These are phyloP conservation scores for Sporodiniella umbellata DNA, from an alignment of 371 early-diverging fungal species.

Conservation along the genomic window DNA sequence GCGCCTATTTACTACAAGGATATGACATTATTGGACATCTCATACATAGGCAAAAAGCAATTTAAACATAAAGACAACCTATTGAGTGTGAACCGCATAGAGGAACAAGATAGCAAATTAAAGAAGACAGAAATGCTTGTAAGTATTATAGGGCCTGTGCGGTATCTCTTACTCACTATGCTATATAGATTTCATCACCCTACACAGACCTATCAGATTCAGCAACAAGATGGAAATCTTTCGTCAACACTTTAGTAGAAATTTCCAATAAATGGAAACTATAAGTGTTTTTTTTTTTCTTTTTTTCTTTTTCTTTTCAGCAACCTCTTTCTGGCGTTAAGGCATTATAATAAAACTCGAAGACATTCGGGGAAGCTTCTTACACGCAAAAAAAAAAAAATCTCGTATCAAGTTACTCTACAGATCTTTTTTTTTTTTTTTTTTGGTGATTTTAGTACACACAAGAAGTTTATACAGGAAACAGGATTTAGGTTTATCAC, in stretches of 20 bases:
- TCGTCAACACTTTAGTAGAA: conserved; percentile 1
- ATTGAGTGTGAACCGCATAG: conserved; percentile 25
- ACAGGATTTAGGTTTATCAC: too few relatives aligned
- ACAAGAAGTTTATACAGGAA: too few relatives aligned
- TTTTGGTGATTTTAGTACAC: too few relatives aligned
- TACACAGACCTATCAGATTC: conserved; percentile 1
- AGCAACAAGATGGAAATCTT: conserved; percentile 12
- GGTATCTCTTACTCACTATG: neutral
- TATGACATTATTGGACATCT: conserved; percentile 27
- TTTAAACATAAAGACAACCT: conserved; percentile 18
- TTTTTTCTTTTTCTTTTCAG: neutral
- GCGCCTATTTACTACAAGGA: conserved; percentile 19
- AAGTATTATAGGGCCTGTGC: neutral
- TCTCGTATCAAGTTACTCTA: too few relatives aligned
- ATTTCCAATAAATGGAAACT: conserved; percentile 14
- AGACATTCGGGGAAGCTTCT: too few relatives aligned
- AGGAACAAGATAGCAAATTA: conserved; percentile 26
- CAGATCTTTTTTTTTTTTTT: too few relatives aligned
- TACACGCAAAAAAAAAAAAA: too few relatives aligned
- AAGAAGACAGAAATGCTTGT: conserved; percentile 28
- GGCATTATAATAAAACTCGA: too few relatives aligned
- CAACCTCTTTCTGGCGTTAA: too few relatives aligned
- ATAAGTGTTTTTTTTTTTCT: neutral
- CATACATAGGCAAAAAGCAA: conserved; percentile 26
- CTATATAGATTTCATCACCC: conserved; percentile 23